Evolutionary conservation across 1,284 basidiomycete genomes (phyloP).

Genomic region (Leccinum solheimii): DNA sequence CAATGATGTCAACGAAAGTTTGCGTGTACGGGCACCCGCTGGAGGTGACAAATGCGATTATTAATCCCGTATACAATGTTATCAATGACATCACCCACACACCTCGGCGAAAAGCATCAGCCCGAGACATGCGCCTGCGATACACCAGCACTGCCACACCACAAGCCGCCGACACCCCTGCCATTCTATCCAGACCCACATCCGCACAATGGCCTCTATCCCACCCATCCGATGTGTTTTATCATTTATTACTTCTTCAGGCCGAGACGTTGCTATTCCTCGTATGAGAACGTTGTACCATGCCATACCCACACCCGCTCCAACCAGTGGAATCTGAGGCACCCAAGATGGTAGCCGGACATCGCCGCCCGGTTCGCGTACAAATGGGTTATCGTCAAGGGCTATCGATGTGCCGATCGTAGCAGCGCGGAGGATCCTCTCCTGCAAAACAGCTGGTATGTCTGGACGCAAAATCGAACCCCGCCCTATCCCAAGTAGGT

Average conservation of each 20-base stretch:
- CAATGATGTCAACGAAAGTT: background rate
- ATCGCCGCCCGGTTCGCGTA: slow-evolving; percentile 39
- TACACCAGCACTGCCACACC: slow-evolving; percentile 4
- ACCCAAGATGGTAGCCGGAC: slow-evolving; percentile 31
- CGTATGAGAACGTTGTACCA: slow-evolving; percentile 63
- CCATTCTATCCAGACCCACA: slow-evolving; percentile 47
- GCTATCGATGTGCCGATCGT: slow-evolving; percentile 15
- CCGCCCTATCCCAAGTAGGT: slow-evolving; percentile 80
- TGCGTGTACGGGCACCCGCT: background rate
- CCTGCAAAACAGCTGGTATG: slow-evolving; percentile 48
- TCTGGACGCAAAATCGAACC: slow-evolving; percentile 64
- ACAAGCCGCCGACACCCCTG: slow-evolving; percentile 3
- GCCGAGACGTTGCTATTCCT: slow-evolving; percentile 40
- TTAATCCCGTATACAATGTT: background rate
- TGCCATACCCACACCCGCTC: slow-evolving; percentile 53
- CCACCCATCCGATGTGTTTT: slow-evolving; percentile 30
- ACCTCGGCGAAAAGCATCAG: background rate
- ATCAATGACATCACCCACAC: background rate
- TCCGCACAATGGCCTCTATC: slow-evolving; percentile 37
- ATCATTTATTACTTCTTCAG: background rate
- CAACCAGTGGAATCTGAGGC: slow-evolving; percentile 51
- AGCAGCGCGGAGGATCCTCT: slow-evolving; percentile 15
- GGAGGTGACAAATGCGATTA: background rate
- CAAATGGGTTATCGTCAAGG: slow-evolving; percentile 37
- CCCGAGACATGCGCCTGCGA: background rate